phyloP scores from a whole-genome alignment of 352 stramenopile species.

The Pythium graminicola region DNA sequence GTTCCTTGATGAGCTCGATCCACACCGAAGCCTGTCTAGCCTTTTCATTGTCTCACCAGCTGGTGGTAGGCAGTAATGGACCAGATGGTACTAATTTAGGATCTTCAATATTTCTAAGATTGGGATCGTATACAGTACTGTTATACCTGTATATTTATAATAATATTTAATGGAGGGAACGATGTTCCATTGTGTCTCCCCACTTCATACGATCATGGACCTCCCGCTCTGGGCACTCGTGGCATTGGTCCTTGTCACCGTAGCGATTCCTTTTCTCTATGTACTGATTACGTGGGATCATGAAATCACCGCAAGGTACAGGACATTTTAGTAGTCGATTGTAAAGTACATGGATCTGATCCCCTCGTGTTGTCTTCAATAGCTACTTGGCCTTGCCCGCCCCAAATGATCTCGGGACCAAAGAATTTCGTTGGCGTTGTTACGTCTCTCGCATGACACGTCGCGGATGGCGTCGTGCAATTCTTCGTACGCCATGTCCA shows the following conservation, averaged over 20 bases:
- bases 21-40: background rate
- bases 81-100: background rate
- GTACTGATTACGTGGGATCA: conserved; percentile 75
- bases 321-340: background rate
- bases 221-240: conserved; percentile 30
- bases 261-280: conserved; percentile 59
- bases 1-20: background rate
- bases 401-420: conserved; percentile 63
- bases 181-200: background rate
- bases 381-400: conserved; percentile 58
- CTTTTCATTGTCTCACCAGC: conserved; percentile 10
- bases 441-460: conserved; percentile 57
- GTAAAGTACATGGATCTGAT: too few species aligned
- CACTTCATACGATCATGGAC: conserved; percentile 12
- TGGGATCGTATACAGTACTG: background rate
- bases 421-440: conserved; percentile 74
- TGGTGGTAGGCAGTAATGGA: conserved; percentile 1
- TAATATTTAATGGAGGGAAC: background rate
- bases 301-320: conserved; percentile 52
- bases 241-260: conserved; percentile 41
- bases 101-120: background rate
- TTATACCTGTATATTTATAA: background rate
- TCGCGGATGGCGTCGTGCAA: conserved; percentile 40
- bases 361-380: background rate
- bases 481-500: conserved; percentile 54